Conservation (phyloP, 805 yeast species). For the Wickerhamiella kurtzmanii region DNA sequence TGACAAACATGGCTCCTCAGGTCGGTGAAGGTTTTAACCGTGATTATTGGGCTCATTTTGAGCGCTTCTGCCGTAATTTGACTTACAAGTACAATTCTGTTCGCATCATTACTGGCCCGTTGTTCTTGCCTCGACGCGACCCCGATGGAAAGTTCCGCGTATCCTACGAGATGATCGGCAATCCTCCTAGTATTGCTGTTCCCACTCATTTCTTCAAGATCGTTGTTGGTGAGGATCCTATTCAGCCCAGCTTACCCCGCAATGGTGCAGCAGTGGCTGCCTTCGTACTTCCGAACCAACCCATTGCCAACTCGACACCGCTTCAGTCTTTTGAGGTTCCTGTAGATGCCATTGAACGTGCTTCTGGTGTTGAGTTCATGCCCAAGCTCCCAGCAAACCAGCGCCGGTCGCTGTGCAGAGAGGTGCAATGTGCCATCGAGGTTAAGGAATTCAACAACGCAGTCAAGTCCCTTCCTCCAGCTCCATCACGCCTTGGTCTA, state of each 20-base stretch:
- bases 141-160: conserved; percentile 81
- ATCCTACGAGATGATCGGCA: conserved; percentile 83
- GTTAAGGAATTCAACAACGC: conserved; percentile 42
- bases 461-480: conserved; percentile 11
- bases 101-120: conserved; percentile 84
- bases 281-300: conserved; percentile 84
- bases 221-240: conserved; percentile 63
- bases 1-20: conserved; percentile 91
- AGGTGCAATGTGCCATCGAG: conserved; percentile 70
- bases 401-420: conserved; percentile 58
- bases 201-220: conserved; percentile 95
- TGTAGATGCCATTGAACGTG: conserved; percentile 72
- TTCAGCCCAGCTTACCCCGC: conserved; percentile 19
- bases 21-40: conserved; percentile 96
- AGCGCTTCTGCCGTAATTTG: conserved; percentile 70
- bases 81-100: conserved; percentile 62
- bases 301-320: conserved; percentile 56
- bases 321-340: conserved; percentile 75
- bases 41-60: conserved; percentile 96
- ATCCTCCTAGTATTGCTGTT: conserved; percentile 92
- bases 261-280: conserved; percentile 66
- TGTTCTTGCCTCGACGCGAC: conserved; percentile 66
- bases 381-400: conserved; percentile 48
- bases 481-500: neutral
- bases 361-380: conserved; percentile 73